A percentile compares a stretch with the other conserved stretches of the same genome.
Evolutionary conservation across 148 eudicot genomes (phyloP).

Genomic region (Silene uniflora): DNA sequence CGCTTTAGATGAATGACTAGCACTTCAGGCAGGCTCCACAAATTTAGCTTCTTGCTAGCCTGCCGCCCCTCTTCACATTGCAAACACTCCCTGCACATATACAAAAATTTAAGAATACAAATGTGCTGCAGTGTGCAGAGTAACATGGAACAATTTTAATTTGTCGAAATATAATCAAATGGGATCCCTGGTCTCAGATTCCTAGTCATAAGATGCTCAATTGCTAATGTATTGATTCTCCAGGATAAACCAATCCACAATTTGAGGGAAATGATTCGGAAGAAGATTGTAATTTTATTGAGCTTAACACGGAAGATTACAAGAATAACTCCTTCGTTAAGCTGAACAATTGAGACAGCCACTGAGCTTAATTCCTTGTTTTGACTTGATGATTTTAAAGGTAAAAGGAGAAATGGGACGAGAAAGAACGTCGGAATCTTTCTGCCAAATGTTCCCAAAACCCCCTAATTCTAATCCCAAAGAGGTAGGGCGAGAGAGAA

Average conservation of each 20-base stretch:
- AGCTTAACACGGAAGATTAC: background rate
- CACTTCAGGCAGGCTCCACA: constrained; percentile 98
- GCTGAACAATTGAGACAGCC: background rate
- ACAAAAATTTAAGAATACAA: constrained; percentile 12
- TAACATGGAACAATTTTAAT: no score
- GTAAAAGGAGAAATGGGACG: background rate
- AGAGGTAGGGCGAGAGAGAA: no score
- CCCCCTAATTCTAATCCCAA: background rate
- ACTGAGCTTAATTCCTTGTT: background rate
- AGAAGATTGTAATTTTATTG: background rate
- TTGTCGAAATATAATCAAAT: background rate
- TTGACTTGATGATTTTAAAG: background rate
- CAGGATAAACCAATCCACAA: background rate
- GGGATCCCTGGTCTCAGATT: background rate
- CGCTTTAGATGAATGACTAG: constrained; percentile 90
- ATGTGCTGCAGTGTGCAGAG: background rate
- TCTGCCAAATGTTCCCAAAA: background rate
- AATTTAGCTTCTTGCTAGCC: constrained; percentile 95
- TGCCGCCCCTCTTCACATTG: constrained; percentile 87
- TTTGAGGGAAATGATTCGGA: background rate
- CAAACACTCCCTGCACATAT: constrained; percentile 68
- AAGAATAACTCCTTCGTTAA: background rate
- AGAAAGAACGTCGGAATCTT: background rate
- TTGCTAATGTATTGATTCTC: background rate
- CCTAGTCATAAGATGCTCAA: background rate